Evolutionary conservation across 208 protist genomes (phyloP), one percentile per base, ranked within the genome.

Genomic region (Trichomonas gallinae): DNA sequence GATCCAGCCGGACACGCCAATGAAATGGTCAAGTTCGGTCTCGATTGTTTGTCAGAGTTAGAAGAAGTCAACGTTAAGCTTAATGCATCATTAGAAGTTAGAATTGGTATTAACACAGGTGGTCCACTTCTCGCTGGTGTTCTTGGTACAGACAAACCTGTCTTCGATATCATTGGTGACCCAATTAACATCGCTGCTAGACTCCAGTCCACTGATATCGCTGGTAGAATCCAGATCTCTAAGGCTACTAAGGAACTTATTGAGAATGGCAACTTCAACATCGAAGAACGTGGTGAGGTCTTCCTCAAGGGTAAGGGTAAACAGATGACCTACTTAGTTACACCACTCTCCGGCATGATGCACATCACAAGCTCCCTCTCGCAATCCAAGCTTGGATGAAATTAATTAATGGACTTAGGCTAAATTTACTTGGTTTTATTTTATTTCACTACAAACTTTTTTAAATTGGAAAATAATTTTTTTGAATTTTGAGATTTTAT

Each of bases 141-240:
- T 34, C 45, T 93, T 34, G 87, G 87, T 51, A 93, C 44, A 38
- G 44, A 93, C 51, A 93, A 93, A 36, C 87, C 87, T 40, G 44
- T 51, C 17, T 93, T 93, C 87, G 87, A 93, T 93, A 93, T 93
- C 26, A 93, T 93, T 51, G 87, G 87, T 93, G 87, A 93, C 44
- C 87, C 87, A 48, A 93, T 93, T 93, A 93, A 93, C 44, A 38
- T 93, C 9, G 87, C 87, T 93, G 0, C 87, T 38, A 48, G 87
- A 51, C n/a, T 93, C 21, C 87, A 93, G 44, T 38, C 23, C n/a
- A 93, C 87, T 38, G 40, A 51, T 93, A 51, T 93, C 13, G 40
- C 87, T 38, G 87, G 87, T 34, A 34, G 26, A 34, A 38, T 93
- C 17, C 87, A 93, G 44, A 93, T 93, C 46, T 42, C 87, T 48